Evolutionary conservation across 2,329 filamentous ascomycete genomes (phyloP).

Genomic region (Colletotrichum sp.): DNA sequence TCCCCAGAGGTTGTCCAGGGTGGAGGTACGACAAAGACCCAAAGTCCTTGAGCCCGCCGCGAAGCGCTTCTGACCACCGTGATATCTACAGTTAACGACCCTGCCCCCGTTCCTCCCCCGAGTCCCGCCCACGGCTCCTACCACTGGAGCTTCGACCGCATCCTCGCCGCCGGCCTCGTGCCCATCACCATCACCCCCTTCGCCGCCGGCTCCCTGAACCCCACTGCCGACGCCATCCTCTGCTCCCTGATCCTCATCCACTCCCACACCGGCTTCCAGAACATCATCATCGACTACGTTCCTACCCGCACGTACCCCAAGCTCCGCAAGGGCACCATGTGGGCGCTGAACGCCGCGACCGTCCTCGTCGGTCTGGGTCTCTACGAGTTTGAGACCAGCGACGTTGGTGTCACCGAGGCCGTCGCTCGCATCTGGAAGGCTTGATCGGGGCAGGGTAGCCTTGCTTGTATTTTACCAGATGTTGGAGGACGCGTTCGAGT

Average conservation of each 20-base stretch:
- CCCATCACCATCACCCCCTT: constrained; percentile 91
- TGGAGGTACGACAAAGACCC: constrained; percentile 59
- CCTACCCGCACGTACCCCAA: constrained; percentile 73
- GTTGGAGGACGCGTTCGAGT: not conserved
- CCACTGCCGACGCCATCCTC: constrained; percentile 82
- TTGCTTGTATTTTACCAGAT: not conserved
- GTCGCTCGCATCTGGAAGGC: constrained; percentile 91
- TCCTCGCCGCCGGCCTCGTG: constrained; percentile 79
- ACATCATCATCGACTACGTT: constrained; percentile 90
- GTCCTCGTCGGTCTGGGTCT: constrained; percentile 83
- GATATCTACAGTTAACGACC: constrained; percentile 76
- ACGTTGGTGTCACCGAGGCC: constrained; percentile 90
- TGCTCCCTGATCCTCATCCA: constrained; percentile 86
- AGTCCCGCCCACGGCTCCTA: constrained; percentile 88
- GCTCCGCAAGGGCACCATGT: constrained; percentile 69
- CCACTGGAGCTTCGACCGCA: constrained; percentile 97
- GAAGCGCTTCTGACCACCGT: constrained; percentile 8
- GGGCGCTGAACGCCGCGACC: constrained; percentile 80
- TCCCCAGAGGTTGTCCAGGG: constrained; percentile 73
- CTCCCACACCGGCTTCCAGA: constrained; percentile 95
- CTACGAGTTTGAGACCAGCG: constrained; percentile 99
- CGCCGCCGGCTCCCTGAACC: constrained; percentile 89
- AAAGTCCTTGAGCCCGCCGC: not conserved
- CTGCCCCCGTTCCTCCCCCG: constrained; percentile 73
- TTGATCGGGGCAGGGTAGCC: constrained; percentile 37